Base-by-base conservation (phyloP, 768 basidiomycete species). In the Mycena belliarum region DNA sequence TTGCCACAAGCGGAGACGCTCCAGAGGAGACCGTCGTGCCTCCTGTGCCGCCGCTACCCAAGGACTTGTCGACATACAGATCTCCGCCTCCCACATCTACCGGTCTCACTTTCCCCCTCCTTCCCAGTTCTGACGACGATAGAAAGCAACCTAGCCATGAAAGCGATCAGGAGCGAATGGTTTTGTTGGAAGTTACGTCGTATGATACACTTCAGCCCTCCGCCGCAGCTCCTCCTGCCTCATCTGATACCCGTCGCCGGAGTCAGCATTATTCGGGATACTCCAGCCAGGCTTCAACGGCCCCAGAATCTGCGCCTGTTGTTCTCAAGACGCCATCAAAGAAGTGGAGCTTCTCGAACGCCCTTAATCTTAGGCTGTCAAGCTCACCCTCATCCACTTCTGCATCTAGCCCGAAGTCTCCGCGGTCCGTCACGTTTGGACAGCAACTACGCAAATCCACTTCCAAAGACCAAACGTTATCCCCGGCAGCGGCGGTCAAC, bases 341-440 rank as follows among this genome's bases (percentile, higher is more conserved):
- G 82, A 95, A 95, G 72, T 95, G 93, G 93, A 95, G 93, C 69
- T 90, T 95, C 70, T 89, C 91, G n/a, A 88, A 82, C 61, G 91
- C 89, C 23, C 75, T 95, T 5, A 91, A 89, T 63, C 81, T 90
- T 70, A 91, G 83, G 68, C 72, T 91, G 49, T 81, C 86, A 15
- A 81, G 81, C 56, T 87, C 85, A 25, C 85, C 88, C 47, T 86
- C 86, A 20, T 79, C 78, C 18, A 78, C 81, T 40, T 83, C 85
- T 51, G 71, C 25, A 68, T 65, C 49, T 52, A 73, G 68, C 73
- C 74, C 84, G 61, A 83, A 84, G 40, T 76, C 85, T 28, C 88
- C 89, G 20, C 83, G 86, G 55, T 76, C 84, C 23, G 82, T 85
- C 55, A 80, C 84, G 18, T 86, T 89, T 67, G 82, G 82, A 54